Base-by-base conservation (phyloP, 2,329 filamentous ascomycete species). In the Alternaria sp. region DNA sequence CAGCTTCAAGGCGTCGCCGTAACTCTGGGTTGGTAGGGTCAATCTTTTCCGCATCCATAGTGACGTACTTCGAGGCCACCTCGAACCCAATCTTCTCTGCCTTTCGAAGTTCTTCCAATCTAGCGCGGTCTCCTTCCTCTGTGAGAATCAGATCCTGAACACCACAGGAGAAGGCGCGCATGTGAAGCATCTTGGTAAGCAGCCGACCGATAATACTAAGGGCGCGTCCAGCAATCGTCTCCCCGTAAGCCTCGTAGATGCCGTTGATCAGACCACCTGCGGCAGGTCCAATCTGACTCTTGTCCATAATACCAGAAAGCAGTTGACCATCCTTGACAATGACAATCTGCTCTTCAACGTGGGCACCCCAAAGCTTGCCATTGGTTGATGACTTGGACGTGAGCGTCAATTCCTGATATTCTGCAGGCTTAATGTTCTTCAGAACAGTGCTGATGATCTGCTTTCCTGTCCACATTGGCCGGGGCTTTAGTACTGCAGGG, bases 81-180 rank as follows among this genome's bases (percentile, higher is more conserved):
- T 92, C 83, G 7, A 93, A 85, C 60, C 95, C 95, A 57, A 94
- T 86, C 3, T 79, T 81, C 39, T 88, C 81, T 1, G 93, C 91
- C 51, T 86, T 86, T 64, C 85, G 81, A 12, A 99, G 82, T 63
- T 89, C 88, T 65, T 91, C 82, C 66, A 86, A 87, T 42, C 95
- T 89, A 54, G 85, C 83, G 56, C 82, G 81, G 75, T 99, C 93
- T 54, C 95, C 94, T 63, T 91, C 83, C 1, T 86, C 83, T 0
- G 94, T 98, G 52, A 99, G 87, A 59, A 91, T 88, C 59, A 99
- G 84, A 83, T 99, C 96, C 72, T 99, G 94, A 80, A 99, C 97
- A 76, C 96, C 96, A 78, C 95, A 99, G 66, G 92, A 95, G 78
- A 98, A 98, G 2, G 94, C 95, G 52, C 94, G 87, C 89, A 97